Conservation (phyloP, 768 basidiomycete genomes). For the Hortiboletus campestris region DNA sequence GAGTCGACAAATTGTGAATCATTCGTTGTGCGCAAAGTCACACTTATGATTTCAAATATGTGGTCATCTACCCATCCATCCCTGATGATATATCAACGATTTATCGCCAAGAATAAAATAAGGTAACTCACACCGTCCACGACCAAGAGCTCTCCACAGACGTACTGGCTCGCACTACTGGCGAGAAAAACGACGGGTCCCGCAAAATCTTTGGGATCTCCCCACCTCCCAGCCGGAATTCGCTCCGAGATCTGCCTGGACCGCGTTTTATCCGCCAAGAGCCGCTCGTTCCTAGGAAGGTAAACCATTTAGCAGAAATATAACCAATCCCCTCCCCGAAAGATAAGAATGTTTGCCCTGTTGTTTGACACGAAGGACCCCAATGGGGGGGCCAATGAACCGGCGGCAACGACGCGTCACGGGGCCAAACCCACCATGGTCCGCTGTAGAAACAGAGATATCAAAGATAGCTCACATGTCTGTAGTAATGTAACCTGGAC, state of each 20-base stretch:
- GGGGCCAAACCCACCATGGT: neutral
- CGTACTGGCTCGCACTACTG: constrained; percentile 60
- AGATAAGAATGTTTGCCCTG: neutral
- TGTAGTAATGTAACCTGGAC: constrained; percentile 85
- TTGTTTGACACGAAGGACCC: constrained; percentile 6
- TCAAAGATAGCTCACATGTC: constrained; percentile 62
- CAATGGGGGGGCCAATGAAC: constrained; percentile 5
- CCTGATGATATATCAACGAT: constrained; percentile 35
- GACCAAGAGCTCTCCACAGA: constrained; percentile 64
- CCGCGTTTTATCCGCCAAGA: constrained; percentile 59
- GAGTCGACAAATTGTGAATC: neutral
- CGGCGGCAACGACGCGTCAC: constrained; percentile 5
- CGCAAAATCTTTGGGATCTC: constrained; percentile 61
- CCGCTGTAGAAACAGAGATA: constrained; percentile 8
- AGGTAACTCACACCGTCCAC: constrained; percentile 62
- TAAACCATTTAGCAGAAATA: constrained; percentile 12
- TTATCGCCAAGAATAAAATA: constrained; percentile 1
- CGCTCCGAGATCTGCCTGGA: constrained; percentile 67
- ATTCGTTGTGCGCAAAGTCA: constrained; percentile 1
- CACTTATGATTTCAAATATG: neutral
- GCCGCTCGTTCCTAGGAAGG: constrained; percentile 56
- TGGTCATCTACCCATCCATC: constrained; percentile 57
- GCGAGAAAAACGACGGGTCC: constrained; percentile 68
- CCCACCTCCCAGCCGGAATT: constrained; percentile 70
- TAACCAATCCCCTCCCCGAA: constrained; percentile 2